Conservation (phyloP, 164 flowering plant species). For the Vitis cinerea region DNA sequence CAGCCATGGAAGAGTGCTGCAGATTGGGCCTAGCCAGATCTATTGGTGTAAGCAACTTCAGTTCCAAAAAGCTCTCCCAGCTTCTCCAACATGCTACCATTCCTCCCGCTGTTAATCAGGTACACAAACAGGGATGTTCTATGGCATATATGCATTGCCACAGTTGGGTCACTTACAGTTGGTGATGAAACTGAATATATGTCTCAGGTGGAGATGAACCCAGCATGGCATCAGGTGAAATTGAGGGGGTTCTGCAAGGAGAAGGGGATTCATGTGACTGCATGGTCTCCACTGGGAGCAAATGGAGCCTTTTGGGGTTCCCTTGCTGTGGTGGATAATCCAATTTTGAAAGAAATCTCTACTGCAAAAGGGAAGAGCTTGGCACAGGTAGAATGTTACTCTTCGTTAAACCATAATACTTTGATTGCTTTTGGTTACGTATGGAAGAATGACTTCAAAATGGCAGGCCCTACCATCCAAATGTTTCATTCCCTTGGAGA, state of each 20-base stretch:
- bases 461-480: no score
- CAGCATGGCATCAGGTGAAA: constrained; percentile 28
- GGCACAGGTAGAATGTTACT: constrained; percentile 21
- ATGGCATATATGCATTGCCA: no score
- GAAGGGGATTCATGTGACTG: constrained; percentile 23
- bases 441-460: no score
- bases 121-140: not conserved
- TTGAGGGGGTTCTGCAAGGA: constrained; percentile 24
- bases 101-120: constrained; percentile 36
- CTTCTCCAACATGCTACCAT: constrained; percentile 17
- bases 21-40: constrained; percentile 23
- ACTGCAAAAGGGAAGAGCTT: constrained; percentile 14
- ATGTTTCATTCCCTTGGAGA: no score
- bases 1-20: constrained; percentile 38
- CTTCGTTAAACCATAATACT: no score
- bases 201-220: constrained; percentile 33
- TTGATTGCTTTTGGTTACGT: no score
- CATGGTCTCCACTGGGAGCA: constrained; percentile 30
- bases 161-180: no score
- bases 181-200: not conserved
- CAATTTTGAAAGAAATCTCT: constrained; percentile 27
- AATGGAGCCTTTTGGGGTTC: constrained; percentile 24
- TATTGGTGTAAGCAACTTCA: constrained; percentile 33
- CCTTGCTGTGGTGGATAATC: constrained; percentile 13
- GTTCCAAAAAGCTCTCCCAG: constrained; percentile 10